Evolutionary conservation across 306 rosid genomes (phyloP).

Genomic region (Leucaena leucocephala): DNA sequence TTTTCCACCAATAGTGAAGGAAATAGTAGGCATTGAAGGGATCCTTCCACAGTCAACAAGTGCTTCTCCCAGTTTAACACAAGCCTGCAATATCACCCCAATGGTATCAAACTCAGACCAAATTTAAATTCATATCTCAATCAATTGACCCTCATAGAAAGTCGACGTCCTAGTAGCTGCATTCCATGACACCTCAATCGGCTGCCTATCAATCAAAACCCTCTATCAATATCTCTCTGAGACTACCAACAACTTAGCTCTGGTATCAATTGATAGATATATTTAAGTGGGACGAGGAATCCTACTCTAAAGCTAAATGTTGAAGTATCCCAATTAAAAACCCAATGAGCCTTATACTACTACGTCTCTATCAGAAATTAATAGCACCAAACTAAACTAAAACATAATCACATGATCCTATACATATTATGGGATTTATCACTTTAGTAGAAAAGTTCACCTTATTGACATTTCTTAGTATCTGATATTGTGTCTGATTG

Average conservation of each 20-base stretch:
- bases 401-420: neutral
- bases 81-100: conserved; percentile 59
- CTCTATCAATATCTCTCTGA: no score
- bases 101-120: neutral
- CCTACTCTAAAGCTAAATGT: no score
- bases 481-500: conserved; percentile 63
- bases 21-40: conserved; percentile 64
- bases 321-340: no score
- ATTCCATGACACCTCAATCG: no score
- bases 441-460: conserved; percentile 37
- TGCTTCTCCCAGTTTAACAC: conserved; percentile 67
- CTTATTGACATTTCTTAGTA: conserved; percentile 62
- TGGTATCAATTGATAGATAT: no score
- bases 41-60: conserved; percentile 69
- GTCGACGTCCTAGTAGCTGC: no score
- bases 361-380: no score
- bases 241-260: no score
- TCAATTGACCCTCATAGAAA: no score
- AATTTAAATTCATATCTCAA: neutral
- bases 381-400: neutral
- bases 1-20: conserved; percentile 80
- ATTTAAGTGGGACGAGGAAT: no score
- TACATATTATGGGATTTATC: neutral
- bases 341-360: no score
- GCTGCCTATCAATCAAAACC: no score